Percentiles rank a stretch among this genome's conserved stretches.
phyloP scores from a whole-genome alignment of 371 early-diverging fungal genomes.

The Cokeromyces recurvatus region DNA sequence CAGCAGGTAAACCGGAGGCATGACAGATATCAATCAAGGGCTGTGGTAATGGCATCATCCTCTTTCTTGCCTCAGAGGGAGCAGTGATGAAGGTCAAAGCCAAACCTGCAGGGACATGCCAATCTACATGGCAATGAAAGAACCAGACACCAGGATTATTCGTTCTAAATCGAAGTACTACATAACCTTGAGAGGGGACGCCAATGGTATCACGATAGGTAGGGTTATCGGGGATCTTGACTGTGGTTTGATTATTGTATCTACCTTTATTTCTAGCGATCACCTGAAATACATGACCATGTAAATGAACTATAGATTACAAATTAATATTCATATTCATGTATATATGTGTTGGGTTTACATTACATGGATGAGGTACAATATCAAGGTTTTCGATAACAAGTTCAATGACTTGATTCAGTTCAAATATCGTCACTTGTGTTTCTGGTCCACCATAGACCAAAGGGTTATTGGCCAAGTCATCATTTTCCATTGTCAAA shows the following conservation, averaged over 20 bases:
- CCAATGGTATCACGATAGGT: slow-evolving; percentile 59
- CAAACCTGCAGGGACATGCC: slow-evolving; percentile 38
- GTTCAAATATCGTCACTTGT: slow-evolving; percentile 41
- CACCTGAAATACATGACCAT: slow-evolving; percentile 74
- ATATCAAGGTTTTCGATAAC: slow-evolving; percentile 59
- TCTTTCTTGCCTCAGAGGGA: slow-evolving; percentile 36
- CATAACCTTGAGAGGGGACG: slow-evolving; percentile 48
- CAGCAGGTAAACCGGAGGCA: slow-evolving; percentile 35
- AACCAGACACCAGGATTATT: slow-evolving; percentile 65
- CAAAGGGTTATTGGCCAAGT: slow-evolving; percentile 30
- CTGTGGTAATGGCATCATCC: slow-evolving; percentile 24
- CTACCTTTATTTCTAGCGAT: slow-evolving; percentile 36
- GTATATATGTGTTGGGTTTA: background rate
- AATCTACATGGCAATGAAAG: slow-evolving; percentile 33
- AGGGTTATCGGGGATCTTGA: slow-evolving; percentile 35
- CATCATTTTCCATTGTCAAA: slow-evolving; percentile 42
- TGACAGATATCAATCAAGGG: slow-evolving; percentile 41
- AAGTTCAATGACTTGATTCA: slow-evolving; percentile 43
- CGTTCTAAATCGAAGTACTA: slow-evolving; percentile 62
- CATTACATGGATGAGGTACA: slow-evolving; percentile 35
- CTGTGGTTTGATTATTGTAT: slow-evolving; percentile 1
- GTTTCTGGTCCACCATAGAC: slow-evolving; percentile 63
- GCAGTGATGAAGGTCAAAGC: slow-evolving; percentile 57
- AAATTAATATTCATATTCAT: too few species aligned
- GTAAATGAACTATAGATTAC: slow-evolving; percentile 52